Conservation (phyloP, 768 basidiomycete genomes). For the Harrya chromipes region DNA sequence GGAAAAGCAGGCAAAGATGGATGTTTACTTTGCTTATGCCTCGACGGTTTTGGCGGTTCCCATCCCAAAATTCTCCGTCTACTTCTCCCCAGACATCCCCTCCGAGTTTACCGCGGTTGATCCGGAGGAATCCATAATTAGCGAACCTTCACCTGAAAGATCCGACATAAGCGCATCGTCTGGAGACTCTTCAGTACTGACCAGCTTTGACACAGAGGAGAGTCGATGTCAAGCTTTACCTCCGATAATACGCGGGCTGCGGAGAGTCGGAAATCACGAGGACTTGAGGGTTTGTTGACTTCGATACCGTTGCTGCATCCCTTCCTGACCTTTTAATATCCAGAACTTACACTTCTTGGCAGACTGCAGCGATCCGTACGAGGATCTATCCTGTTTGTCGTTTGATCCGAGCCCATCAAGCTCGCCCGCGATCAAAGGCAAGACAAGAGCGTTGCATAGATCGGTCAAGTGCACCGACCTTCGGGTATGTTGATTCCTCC, state of each 20-base stretch:
- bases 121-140: background rate
- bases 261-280: constrained; percentile 1
- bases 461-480: constrained; percentile 11
- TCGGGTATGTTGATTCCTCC: constrained; percentile 5
- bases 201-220: constrained; percentile 3
- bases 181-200: constrained; percentile 8
- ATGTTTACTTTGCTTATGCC: constrained; percentile 13
- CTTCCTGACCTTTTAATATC: background rate
- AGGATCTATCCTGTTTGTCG: constrained; percentile 2
- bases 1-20: constrained; percentile 9
- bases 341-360: background rate
- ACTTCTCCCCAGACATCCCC: background rate
- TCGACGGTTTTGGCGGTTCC: constrained; percentile 7
- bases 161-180: constrained; percentile 4
- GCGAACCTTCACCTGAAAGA: background rate
- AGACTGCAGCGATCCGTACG: background rate
- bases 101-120: background rate
- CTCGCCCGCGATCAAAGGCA: background rate
- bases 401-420: background rate
- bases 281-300: constrained; percentile 4
- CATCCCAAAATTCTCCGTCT: constrained; percentile 9
- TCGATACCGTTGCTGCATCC: background rate
- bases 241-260: background rate
- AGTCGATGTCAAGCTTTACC: background rate
- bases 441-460: constrained; percentile 7